Conservation (phyloP, 306 rosid genomes). For the Trichosanthes cucumerina region DNA sequence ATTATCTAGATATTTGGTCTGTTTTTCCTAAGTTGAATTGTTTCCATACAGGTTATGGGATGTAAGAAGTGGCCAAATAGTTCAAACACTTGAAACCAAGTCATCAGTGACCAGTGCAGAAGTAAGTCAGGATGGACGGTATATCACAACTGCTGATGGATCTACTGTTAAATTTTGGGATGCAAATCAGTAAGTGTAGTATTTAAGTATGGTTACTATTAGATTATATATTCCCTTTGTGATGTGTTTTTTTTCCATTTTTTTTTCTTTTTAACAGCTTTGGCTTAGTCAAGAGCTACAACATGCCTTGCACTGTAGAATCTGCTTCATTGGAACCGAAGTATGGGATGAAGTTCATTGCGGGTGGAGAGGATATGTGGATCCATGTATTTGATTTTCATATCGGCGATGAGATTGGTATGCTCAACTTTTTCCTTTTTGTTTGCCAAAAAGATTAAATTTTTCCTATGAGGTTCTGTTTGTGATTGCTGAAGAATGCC, state of each 20-base stretch:
- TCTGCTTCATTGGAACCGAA: constrained; percentile 95
- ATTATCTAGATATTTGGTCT: not conserved
- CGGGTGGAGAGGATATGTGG: constrained; percentile 99
- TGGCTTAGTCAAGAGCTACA: constrained; percentile 87
- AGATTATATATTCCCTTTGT: not conserved
- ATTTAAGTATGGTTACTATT: not conserved
- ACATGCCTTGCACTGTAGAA: constrained; percentile 88
- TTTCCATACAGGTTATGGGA: constrained; percentile 73
- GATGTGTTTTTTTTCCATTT: not conserved
- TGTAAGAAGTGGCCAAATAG: constrained; percentile 77
- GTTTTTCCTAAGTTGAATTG: not conserved
- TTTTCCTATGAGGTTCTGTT: not conserved
- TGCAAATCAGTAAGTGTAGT: constrained; percentile 71
- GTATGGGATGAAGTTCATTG: constrained; percentile 81
- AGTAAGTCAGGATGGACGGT: constrained; percentile 98
- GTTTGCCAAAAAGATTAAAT: not conserved
- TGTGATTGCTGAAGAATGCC: not conserved
- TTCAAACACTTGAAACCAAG: constrained; percentile 84
- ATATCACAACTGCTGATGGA: constrained; percentile 94
- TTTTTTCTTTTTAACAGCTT: constrained; percentile 39
- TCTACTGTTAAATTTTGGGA: constrained; percentile 96
- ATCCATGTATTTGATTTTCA: constrained; percentile 84
- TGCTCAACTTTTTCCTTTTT: constrained; percentile 5
- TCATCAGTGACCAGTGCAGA: constrained; percentile 92
- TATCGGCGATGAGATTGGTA: constrained; percentile 91